Conservation (phyloP, 768 basidiomycete genomes). For the Boletus rufocinnamomeus region DNA sequence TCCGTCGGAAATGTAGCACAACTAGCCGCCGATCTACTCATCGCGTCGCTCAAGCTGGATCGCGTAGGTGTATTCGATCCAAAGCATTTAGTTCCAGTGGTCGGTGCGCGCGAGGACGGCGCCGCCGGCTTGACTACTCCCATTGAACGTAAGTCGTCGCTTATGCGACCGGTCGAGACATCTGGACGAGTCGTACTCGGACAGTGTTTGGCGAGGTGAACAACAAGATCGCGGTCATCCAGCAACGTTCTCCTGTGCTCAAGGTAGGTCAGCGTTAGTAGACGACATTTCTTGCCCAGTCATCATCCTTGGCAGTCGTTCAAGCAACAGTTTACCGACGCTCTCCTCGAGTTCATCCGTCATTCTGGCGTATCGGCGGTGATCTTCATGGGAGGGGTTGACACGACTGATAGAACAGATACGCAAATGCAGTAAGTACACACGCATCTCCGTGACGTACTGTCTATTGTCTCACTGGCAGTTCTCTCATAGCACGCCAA, state of each 20-base stretch:
- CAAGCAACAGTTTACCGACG: constrained; percentile 66
- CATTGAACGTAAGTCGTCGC: constrained; percentile 61
- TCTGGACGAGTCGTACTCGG: constrained; percentile 2
- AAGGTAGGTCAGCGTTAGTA: constrained; percentile 49
- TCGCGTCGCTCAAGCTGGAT: constrained; percentile 61
- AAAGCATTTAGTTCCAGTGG: constrained; percentile 64
- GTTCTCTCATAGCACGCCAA: constrained; percentile 54
- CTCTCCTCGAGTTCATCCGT: constrained; percentile 59
- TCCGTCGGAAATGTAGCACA: constrained; percentile 84
- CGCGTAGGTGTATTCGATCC: constrained; percentile 67
- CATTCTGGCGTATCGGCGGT: constrained; percentile 50
- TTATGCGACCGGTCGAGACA: neutral
- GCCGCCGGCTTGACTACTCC: constrained; percentile 67
- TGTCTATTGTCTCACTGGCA: constrained; percentile 7
- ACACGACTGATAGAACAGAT: constrained; percentile 72
- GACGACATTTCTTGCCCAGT: neutral
- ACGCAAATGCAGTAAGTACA: constrained; percentile 70
- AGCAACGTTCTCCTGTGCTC: constrained; percentile 78
- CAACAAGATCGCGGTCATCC: constrained; percentile 58
- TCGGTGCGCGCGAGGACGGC: constrained; percentile 68
- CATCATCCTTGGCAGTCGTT: constrained; percentile 45
- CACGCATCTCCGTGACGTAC: neutral
- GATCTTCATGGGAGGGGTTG: constrained; percentile 74
- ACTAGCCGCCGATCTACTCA: constrained; percentile 72
- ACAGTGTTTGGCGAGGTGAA: constrained; percentile 65